Percentiles rank a stretch among this genome's conserved stretches.
These are phyloP conservation scores for Candida sanyiensis DNA, from an alignment of 805 yeast species.

Conservation along the genomic window DNA sequence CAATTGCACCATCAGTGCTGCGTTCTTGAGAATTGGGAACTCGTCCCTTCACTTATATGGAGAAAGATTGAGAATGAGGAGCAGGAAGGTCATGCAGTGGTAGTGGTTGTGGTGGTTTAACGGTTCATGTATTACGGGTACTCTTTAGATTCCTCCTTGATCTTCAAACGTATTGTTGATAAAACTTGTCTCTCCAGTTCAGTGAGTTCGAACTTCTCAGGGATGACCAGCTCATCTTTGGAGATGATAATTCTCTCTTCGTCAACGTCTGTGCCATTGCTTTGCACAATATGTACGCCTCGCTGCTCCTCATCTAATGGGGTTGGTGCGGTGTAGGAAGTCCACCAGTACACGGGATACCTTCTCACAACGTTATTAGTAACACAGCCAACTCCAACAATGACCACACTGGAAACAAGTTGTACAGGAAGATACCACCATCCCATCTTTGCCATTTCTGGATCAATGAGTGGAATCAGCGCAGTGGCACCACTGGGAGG, in stretches of 20 bases:
- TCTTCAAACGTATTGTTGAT: constrained; percentile 5
- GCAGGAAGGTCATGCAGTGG: neutral
- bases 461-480: constrained; percentile 47
- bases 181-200: constrained; percentile 6
- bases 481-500: constrained; percentile 75
- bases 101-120: no score
- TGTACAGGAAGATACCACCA: constrained; percentile 64
- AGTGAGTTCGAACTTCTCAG: constrained; percentile 4
- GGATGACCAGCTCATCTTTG: constrained; percentile 3
- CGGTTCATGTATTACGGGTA: no score
- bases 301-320: constrained; percentile 5
- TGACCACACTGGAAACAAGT: constrained; percentile 41
- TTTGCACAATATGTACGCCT: neutral
- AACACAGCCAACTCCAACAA: constrained; percentile 44
- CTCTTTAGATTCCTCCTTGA: constrained; percentile 7
- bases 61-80: constrained; percentile 4
- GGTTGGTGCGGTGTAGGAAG: constrained; percentile 10
- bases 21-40: constrained; percentile 14
- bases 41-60: constrained; percentile 2
- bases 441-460: constrained; percentile 40
- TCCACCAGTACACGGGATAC: constrained; percentile 62
- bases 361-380: constrained; percentile 46
- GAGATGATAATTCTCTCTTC: constrained; percentile 2
- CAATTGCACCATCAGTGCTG: constrained; percentile 42
- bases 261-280: neutral